These are phyloP conservation scores for Diutina catenulata DNA, from an alignment of 1,139 yeast genomes.

Conservation along the genomic window DNA sequence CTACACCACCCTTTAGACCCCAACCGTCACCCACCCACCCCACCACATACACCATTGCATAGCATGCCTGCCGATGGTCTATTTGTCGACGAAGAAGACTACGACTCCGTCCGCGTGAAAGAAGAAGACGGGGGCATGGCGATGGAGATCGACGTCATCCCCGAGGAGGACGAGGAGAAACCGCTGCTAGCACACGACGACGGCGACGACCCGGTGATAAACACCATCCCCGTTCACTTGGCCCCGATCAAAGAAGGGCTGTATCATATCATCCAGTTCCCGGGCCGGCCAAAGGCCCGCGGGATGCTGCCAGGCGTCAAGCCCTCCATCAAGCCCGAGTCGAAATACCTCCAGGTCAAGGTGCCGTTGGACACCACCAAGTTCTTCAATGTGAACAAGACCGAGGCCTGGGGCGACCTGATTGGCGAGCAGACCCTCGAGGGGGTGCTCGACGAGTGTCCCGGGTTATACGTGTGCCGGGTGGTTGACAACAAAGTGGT, in stretches of 20 bases:
- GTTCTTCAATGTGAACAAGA: constrained; percentile 5
- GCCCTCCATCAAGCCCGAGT: neutral
- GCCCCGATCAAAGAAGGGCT: neutral
- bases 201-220: neutral
- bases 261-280: constrained; percentile 1
- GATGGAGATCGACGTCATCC: neutral
- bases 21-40: neutral
- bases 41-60: neutral
- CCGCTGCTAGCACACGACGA: neutral
- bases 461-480: neutral
- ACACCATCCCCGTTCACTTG: neutral
- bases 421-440: constrained; percentile 3
- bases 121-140: neutral
- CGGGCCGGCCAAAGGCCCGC: constrained; percentile 3
- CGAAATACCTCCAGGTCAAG: constrained; percentile 2
- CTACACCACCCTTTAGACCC: too few species aligned
- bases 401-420: constrained; percentile 1
- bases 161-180: neutral
- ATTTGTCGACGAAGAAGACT: constrained; percentile 5
- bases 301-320: neutral
- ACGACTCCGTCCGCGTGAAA: neutral
- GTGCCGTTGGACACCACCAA: constrained; percentile 3
- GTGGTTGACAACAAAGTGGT: constrained; percentile 1
- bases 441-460: constrained; percentile 1
- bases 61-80: constrained; percentile 1